Evolutionary conservation across 2,329 filamentous ascomycete species (phyloP), one percentile per base, ranked within the genome.

Genomic region (Sarocladium kiliense): DNA sequence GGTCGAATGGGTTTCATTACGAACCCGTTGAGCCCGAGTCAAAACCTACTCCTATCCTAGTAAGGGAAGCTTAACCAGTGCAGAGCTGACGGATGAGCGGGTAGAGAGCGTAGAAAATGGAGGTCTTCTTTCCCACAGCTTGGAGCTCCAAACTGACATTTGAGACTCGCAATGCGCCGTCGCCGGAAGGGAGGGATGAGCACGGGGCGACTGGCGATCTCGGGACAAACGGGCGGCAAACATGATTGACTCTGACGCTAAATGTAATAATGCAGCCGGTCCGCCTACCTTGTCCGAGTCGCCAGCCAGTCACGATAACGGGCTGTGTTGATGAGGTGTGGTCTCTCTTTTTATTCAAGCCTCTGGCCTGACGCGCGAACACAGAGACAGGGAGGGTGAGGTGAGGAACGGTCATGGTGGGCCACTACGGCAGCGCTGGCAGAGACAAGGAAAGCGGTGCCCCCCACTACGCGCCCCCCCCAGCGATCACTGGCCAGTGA

Each of bases 401-500:
- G 41, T 12, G 6, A 9, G 44, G 44, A 19, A 3, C 27, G 47
- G 47, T 32, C 30, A 25, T n/a, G 3, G 18, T 21, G 26, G 47
- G 47, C 16, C 47, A 51, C 27, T 51, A 14, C 11, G 18, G 30
- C 27, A 34, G n/a, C 47, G 21, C 51, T 36, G 34, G 34, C 16
- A 54, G 51, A 54, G 51, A 54, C 51, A 54, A 42, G 53, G 36
- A 36, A 54, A 34, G 14, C 23, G 25, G 23, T 23, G 41, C 7
- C 53, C 19, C 36, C 23, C 26, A 44, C 53, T 44, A 54, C 36
- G 25, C 36, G 32, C 19, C 37, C 37, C 26, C 39, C 37, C 37
- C 23, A 54, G 41, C 37, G 53, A 54, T 32, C 53, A 54, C 41
- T 54, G 53, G 16, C 37, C 53, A 45, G 41, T 39, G 53, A 21